phyloP scores from a whole-genome alignment of 257 asterid genomes.

The Rubia yunnanensis region DNA sequence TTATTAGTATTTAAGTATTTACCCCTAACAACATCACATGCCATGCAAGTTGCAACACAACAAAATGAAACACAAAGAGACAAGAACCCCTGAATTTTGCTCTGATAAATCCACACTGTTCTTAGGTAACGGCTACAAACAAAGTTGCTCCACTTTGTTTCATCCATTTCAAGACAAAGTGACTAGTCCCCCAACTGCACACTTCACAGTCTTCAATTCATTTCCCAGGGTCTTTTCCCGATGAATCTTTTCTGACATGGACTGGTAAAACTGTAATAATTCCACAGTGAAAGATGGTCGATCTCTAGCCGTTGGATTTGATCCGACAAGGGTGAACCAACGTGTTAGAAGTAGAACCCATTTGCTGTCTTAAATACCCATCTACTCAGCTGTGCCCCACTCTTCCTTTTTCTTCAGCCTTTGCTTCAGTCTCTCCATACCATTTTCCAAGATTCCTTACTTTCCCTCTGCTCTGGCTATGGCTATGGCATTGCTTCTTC shows the following conservation, averaged over 20 bases:
- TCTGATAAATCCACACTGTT: neutral
- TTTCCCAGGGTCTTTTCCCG: constrained; percentile 13
- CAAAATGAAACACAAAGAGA: constrained; percentile 17
- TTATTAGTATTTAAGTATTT: neutral
- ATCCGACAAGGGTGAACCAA: constrained; percentile 34
- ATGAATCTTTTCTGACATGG: neutral
- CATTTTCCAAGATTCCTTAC: constrained; percentile 3
- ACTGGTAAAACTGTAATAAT: neutral
- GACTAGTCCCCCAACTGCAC: constrained; percentile 3
- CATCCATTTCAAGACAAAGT: constrained; percentile 23
- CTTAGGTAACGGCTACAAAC: constrained; percentile 58
- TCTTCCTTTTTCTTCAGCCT: constrained; percentile 11
- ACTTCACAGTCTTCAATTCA: constrained; percentile 13
- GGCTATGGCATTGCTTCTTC: constrained; percentile 31
- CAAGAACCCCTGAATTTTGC: constrained; percentile 14
- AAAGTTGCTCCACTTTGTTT: constrained; percentile 24
- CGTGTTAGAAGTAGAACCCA: constrained; percentile 25
- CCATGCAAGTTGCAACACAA: neutral
- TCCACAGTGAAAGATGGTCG: constrained; percentile 4
- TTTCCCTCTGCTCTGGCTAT: neutral
- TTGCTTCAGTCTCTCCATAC: constrained; percentile 2
- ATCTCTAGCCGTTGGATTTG: constrained; percentile 50
- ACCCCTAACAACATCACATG: constrained; percentile 2
- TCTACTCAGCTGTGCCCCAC: constrained; percentile 14
- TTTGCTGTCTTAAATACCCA: constrained; percentile 29